Evolutionary conservation across 2,329 filamentous ascomycete genomes (phyloP), one percentile per base, ranked within the genome.

Genomic region (Camptophora hylomeconis): DNA sequence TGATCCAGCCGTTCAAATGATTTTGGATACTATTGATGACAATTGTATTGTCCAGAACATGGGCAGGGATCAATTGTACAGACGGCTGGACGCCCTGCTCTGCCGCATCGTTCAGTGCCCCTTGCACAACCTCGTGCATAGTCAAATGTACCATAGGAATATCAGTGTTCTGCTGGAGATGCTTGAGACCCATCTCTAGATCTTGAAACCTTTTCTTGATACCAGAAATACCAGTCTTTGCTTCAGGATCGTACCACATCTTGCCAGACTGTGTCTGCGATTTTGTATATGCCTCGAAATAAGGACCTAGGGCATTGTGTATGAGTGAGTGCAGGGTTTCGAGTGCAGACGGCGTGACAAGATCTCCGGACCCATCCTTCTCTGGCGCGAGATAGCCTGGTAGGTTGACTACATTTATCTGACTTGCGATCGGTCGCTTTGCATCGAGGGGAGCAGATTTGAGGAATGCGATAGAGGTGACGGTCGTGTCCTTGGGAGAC

Each of bases 201-300:
- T 99, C 92, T 28, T 87, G 89, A 53, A 95, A 77, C 49, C 84
- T 82, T 69, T 93, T 93, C 65, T 93, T 93, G 12, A 89, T 87
- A n/a, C 87, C 83, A 10, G 89, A 84, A 38, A 98, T 86, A 36
- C 89, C 89, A 11, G 83, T 92, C 61, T 92, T 92, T 24, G 81
- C 75, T 49, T 95, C 89, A 28, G 81, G 75, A 47, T 95, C 86
- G 12, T 79, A 72, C 46, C 83, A 75, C 39, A 74, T 75, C 49
- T 81, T 77, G 10, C 74, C 72, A 33, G 61, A 60, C 28, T 70
- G 58, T 49, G 83, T 79, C 46, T 83, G 77, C 39, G 68, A 79
- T 59, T 84, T 87, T 34, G 86, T 92, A 53, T 84, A 92, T 45
- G 86, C 87, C 63, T 99, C 87, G 52, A 98, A 98, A 57, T 94